These are phyloP conservation scores for Ogataea pini DNA, from an alignment of 805 yeast genomes.

Conservation along the genomic window DNA sequence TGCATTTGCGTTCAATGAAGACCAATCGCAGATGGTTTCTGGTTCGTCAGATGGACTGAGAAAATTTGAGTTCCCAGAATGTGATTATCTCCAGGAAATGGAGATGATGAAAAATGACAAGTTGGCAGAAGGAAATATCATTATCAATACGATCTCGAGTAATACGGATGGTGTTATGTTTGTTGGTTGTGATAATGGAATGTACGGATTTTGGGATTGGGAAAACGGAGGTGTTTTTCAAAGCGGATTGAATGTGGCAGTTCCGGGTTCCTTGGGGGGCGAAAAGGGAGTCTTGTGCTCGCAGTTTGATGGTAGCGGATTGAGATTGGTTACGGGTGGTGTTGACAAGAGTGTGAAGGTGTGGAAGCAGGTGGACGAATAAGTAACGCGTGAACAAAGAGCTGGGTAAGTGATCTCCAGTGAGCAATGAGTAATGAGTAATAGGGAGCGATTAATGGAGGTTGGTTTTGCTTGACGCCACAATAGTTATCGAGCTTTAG, in stretches of 20 bases:
- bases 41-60: conserved; percentile 80
- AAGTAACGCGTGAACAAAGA: too few species aligned
- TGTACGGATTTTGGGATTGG: conserved; percentile 77
- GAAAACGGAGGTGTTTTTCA: conserved; percentile 65
- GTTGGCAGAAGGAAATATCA: conserved; percentile 36
- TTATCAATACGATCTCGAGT: conserved; percentile 68
- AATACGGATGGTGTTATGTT: conserved; percentile 65
- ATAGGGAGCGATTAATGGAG: too few species aligned
- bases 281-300: conserved; percentile 71
- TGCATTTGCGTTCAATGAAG: conserved; percentile 66
- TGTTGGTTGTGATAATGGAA: conserved; percentile 85
- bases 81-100: conserved; percentile 55
- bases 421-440: too few species aligned
- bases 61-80: conserved; percentile 83
- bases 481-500: too few species aligned
- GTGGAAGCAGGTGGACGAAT: conserved; percentile 55
- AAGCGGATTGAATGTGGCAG: conserved; percentile 48
- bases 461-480: too few species aligned
- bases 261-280: conserved; percentile 71
- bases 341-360: conserved; percentile 85
- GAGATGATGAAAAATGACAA: conserved; percentile 47
- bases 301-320: conserved; percentile 76
- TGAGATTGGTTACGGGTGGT: conserved; percentile 81
- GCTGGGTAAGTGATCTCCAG: too few species aligned
- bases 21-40: conserved; percentile 72